Evolutionary conservation across 2,329 filamentous ascomycete species (phyloP).

Genomic region (Dactylonectria estremocensis): DNA sequence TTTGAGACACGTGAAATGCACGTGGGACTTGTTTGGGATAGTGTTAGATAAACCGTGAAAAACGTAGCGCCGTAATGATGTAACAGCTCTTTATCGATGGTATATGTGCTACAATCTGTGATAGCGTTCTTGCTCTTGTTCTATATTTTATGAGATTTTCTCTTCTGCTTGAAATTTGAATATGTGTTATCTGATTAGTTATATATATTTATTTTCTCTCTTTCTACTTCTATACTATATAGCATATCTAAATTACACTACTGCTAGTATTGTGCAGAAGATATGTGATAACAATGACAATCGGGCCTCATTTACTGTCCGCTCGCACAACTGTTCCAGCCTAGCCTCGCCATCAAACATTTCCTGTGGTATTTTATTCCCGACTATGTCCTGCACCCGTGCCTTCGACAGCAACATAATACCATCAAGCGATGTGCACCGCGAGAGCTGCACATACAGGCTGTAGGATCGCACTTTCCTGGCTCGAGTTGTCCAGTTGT

Average conservation of each 20-base stretch:
- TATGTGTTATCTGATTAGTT: background rate
- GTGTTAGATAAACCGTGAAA: too few species aligned
- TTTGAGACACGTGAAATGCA: too few species aligned
- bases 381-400: constrained; percentile 10
- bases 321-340: constrained; percentile 1
- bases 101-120: too few species aligned
- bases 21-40: too few species aligned
- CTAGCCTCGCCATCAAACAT: constrained; percentile 14
- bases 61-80: too few species aligned
- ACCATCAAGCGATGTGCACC: constrained; percentile 3
- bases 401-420: constrained; percentile 5
- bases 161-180: background rate
- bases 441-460: background rate
- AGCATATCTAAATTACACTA: too few species aligned
- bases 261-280: too few species aligned
- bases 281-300: background rate
- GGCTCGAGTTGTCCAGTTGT: constrained; percentile 13
- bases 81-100: too few species aligned
- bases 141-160: background rate
- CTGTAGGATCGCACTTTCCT: constrained; percentile 9
- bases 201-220: background rate
- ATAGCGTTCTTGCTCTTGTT: too few species aligned
- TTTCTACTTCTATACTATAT: background rate
- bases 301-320: constrained; percentile 5
- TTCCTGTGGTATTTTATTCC: constrained; percentile 14